These are phyloP conservation scores for Quercus dentata DNA, from an alignment of 306 rosid species.

Conservation along the genomic window DNA sequence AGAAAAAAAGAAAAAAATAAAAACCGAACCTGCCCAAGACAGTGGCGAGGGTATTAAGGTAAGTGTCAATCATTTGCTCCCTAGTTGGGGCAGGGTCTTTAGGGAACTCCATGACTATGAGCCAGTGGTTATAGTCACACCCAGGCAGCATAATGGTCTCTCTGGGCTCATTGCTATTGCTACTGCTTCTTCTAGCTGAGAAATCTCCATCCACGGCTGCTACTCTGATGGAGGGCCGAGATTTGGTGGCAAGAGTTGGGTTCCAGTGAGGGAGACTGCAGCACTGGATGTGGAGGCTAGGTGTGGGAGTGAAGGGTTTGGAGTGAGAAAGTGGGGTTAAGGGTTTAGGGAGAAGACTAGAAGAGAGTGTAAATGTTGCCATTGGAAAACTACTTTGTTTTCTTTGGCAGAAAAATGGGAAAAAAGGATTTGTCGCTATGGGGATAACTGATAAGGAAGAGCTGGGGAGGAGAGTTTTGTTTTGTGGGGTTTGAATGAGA, in stretches of 20 bases:
- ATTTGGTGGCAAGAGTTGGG: not conserved
- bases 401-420: not conserved
- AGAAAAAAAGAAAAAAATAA: not conserved
- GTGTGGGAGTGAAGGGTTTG: slow-evolving; percentile 21
- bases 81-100: slow-evolving; percentile 91
- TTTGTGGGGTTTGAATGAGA: not conserved
- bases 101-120: slow-evolving; percentile 96
- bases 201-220: slow-evolving; percentile 55
- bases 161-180: slow-evolving; percentile 64
- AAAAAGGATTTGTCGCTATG: not conserved
- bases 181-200: slow-evolving; percentile 64
- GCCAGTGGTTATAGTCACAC: slow-evolving; percentile 97
- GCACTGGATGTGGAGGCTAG: not conserved
- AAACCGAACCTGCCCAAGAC: slow-evolving; percentile 77
- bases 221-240: slow-evolving; percentile 34
- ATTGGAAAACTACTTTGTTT: slow-evolving; percentile 20
- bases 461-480: not conserved
- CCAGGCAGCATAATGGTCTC: slow-evolving; percentile 97
- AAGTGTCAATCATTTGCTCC: slow-evolving; percentile 93
- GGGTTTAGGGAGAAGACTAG: slow-evolving; percentile 43
- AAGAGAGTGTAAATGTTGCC: slow-evolving; percentile 49
- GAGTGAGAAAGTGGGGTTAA: slow-evolving; percentile 35
- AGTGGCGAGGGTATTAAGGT: slow-evolving; percentile 81
- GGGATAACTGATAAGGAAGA: too few species aligned
- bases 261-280: slow-evolving; percentile 27